Evolutionary conservation across 495 filamentous ascomycete species (phyloP).

Genomic region (Sordaria brevicollis): DNA sequence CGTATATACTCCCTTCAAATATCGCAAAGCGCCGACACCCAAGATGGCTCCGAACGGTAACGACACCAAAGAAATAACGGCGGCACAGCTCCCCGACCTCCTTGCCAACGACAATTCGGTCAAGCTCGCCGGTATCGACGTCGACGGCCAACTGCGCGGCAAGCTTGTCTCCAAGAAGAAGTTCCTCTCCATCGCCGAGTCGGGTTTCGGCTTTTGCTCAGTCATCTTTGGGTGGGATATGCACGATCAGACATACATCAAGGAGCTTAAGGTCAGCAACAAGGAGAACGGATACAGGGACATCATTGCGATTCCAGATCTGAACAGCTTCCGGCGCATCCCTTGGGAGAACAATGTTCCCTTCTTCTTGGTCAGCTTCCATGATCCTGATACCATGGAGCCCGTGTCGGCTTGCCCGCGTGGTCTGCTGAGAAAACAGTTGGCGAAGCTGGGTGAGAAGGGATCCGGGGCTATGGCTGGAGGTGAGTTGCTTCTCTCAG

Average conservation of each 20-base stretch:
- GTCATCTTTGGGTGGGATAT: slow-evolving; percentile 98
- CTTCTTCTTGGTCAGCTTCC: slow-evolving; percentile 87
- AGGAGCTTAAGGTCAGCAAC: slow-evolving; percentile 80
- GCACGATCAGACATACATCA: slow-evolving; percentile 84
- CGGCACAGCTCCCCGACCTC: slow-evolving; percentile 52
- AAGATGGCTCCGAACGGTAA: slow-evolving; percentile 8
- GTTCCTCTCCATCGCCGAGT: slow-evolving; percentile 72
- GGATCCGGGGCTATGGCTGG: slow-evolving; percentile 84
- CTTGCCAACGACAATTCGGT: slow-evolving; percentile 71
- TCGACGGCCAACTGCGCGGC: slow-evolving; percentile 82
- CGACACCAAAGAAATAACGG: slow-evolving; percentile 30
- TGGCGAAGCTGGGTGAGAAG: slow-evolving; percentile 53
- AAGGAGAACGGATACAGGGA: slow-evolving; percentile 90
- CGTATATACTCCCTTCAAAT: neutral
- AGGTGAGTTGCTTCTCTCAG: slow-evolving; percentile 44
- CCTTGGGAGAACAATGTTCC: slow-evolving; percentile 92
- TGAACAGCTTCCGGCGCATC: slow-evolving; percentile 75
- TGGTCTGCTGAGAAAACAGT: slow-evolving; percentile 56
- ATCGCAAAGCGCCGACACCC: neutral
- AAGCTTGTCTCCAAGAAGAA: slow-evolving; percentile 96
- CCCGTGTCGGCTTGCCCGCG: slow-evolving; percentile 77
- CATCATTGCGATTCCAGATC: slow-evolving; percentile 72
- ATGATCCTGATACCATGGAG: slow-evolving; percentile 58
- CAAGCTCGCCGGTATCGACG: slow-evolving; percentile 86
- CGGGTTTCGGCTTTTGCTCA: slow-evolving; percentile 94